These are phyloP conservation scores for Linanthus parryae DNA, from an alignment of 148 eudicot genomes.

Conservation along the genomic window DNA sequence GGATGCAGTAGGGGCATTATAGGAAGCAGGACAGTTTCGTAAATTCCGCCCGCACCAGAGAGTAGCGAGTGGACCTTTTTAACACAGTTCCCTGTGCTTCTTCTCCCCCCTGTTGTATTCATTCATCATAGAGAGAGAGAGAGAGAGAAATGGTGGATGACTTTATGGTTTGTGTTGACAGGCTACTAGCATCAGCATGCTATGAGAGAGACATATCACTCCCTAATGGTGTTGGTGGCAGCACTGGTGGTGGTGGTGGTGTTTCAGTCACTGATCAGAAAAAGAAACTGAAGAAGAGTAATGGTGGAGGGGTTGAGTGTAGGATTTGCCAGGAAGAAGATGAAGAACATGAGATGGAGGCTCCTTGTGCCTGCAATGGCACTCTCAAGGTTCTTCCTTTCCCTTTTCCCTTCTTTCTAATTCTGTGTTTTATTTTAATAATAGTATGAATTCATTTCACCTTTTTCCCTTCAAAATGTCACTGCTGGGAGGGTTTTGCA, in stretches of 20 bases:
- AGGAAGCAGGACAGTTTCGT: too few species aligned
- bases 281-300: not conserved
- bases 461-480: not conserved
- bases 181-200: constrained; percentile 42
- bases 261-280: not conserved
- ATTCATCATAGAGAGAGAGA: too few species aligned
- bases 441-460: not conserved
- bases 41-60: too few species aligned
- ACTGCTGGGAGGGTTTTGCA: constrained; percentile 3
- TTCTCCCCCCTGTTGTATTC: too few species aligned
- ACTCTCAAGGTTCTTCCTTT: constrained; percentile 57
- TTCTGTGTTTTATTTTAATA: not conserved
- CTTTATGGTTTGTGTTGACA: constrained; percentile 60
- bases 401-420: not conserved
- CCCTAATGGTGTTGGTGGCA: not conserved
- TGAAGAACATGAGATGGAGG: constrained; percentile 52
- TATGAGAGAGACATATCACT: constrained; percentile 11
- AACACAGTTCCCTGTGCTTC: too few species aligned
- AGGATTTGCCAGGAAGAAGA: constrained; percentile 85
- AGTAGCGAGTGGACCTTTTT: too few species aligned
- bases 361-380: constrained; percentile 89
- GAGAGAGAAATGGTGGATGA: constrained; percentile 51
- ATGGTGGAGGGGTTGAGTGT: constrained; percentile 44
- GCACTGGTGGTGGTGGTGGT: constrained; percentile 1
- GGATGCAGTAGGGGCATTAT: too few species aligned